A percentile compares a stretch with the other conserved stretches of the same genome.
These are phyloP conservation scores for Knufia petricola DNA, from an alignment of 2,329 filamentous ascomycete species.

Conservation along the genomic window DNA sequence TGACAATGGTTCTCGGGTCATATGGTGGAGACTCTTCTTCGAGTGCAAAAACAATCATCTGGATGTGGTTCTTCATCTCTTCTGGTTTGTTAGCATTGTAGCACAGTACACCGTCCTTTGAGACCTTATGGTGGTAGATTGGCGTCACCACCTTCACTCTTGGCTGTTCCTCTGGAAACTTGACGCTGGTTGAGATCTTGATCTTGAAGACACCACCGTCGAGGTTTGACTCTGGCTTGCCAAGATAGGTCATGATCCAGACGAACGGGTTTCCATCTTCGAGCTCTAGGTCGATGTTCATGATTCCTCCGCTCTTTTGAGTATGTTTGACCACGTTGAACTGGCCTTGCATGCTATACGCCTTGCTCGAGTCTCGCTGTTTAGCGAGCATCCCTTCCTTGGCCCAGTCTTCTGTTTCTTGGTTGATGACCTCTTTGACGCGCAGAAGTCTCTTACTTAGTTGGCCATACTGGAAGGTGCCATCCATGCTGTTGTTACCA, in stretches of 20 bases:
- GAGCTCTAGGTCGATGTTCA: constrained; percentile 65
- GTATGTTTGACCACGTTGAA: constrained; percentile 70
- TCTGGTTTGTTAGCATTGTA: constrained; percentile 62
- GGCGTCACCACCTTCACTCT: constrained; percentile 69
- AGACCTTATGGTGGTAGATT: constrained; percentile 82
- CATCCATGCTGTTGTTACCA: constrained; percentile 69
- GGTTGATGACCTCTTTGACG: constrained; percentile 61
- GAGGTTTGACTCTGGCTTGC: constrained; percentile 82
- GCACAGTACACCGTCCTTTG: constrained; percentile 69
- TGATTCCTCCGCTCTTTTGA: constrained; percentile 60
- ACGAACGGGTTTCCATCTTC: constrained; percentile 78
- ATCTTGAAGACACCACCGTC: constrained; percentile 85
- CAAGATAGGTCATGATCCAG: constrained; percentile 83
- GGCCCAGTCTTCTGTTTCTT: constrained; percentile 65
- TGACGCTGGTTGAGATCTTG: constrained; percentile 66
- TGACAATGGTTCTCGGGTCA: constrained; percentile 78
- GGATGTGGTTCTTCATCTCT: constrained; percentile 72
- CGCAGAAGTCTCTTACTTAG: constrained; percentile 58
- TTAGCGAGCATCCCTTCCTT: constrained; percentile 55
- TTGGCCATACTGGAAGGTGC: constrained; percentile 69
- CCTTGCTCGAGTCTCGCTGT: constrained; percentile 60
- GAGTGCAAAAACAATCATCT: constrained; percentile 69
- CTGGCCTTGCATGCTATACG: constrained; percentile 73
- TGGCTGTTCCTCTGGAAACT: constrained; percentile 81
- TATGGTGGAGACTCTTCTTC: constrained; percentile 83